Percentiles rank a stretch among this genome's conserved stretches.
Conservation (phyloP, 495 filamentous ascomycete genomes). For the Usnea hakonensis region DNA sequence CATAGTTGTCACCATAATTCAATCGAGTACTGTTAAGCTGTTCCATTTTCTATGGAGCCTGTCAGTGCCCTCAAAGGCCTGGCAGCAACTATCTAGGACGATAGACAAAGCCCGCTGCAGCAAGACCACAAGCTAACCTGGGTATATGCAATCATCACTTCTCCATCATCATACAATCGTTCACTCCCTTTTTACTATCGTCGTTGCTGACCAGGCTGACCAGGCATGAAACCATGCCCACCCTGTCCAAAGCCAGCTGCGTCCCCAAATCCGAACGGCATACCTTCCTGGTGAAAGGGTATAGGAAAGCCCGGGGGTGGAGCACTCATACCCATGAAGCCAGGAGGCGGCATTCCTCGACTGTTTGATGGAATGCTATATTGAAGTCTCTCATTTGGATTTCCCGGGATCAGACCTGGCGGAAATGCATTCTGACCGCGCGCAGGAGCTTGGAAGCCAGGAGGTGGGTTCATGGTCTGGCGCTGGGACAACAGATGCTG, state of each 20-base stretch:
- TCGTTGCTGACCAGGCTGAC: slow-evolving; percentile 17
- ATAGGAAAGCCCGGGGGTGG: slow-evolving; percentile 41
- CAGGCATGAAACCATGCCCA: not conserved
- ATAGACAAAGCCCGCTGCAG: slow-evolving; percentile 4
- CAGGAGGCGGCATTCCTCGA: slow-evolving; percentile 46
- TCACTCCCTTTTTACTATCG: slow-evolving; percentile 8
- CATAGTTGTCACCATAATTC: too few species aligned
- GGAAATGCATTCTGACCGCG: slow-evolving; percentile 36
- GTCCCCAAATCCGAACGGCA: slow-evolving; percentile 12
- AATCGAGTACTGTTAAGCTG: not conserved
- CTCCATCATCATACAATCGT: slow-evolving; percentile 9
- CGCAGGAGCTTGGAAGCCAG: slow-evolving; percentile 36
- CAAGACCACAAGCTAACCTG: slow-evolving; percentile 12
- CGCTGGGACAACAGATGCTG: slow-evolving; percentile 31
- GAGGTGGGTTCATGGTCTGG: slow-evolving; percentile 39
- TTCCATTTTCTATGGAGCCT: not conserved
- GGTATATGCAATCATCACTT: slow-evolving; percentile 17
- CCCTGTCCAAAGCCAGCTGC: slow-evolving; percentile 15
- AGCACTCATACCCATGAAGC: slow-evolving; percentile 34
- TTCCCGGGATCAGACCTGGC: slow-evolving; percentile 36
- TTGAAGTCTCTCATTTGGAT: slow-evolving; percentile 23
- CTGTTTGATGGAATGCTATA: slow-evolving; percentile 13
- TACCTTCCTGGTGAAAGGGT: slow-evolving; percentile 38
- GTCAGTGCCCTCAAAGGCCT: not conserved
- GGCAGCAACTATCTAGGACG: not conserved